phyloP scores from a whole-genome alignment of 1,284 basidiomycete species.

The Cystobasidium pallidum region DNA sequence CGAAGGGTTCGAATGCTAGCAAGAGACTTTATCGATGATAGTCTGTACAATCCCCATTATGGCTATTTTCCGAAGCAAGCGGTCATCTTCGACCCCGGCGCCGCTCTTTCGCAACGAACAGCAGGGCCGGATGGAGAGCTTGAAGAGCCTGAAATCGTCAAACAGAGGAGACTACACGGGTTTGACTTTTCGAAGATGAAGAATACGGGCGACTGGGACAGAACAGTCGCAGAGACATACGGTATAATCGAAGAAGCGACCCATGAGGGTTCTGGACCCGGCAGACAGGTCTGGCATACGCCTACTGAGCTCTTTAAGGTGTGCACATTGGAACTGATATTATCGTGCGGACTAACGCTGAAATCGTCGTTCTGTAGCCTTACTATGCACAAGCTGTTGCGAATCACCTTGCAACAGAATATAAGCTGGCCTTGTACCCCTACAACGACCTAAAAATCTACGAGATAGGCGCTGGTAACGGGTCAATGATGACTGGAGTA shows the following conservation, averaged over 20 bases:
- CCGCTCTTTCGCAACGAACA: constrained; percentile 27
- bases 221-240: constrained; percentile 75
- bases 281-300: constrained; percentile 96
- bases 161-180: constrained; percentile 53
- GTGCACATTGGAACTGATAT: constrained; percentile 34
- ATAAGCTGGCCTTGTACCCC: constrained; percentile 90
- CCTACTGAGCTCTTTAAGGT: constrained; percentile 98
- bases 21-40: constrained; percentile 95
- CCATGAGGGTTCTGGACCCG: constrained; percentile 66
- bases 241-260: constrained; percentile 64
- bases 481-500: constrained; percentile 86
- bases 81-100: constrained; percentile 75
- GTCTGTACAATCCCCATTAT: constrained; percentile 94
- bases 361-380: constrained; percentile 63
- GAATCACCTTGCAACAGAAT: constrained; percentile 83
- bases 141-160: constrained; percentile 52
- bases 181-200: constrained; percentile 74
- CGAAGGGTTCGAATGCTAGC: constrained; percentile 87
- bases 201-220: constrained; percentile 77
- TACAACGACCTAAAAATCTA: constrained; percentile 94
- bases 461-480: constrained; percentile 97
- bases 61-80: constrained; percentile 95
- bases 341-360: neutral
- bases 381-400: constrained; percentile 91
- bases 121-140: constrained; percentile 48